Conservation (phyloP, 1,284 basidiomycete species). For the Chondrostereum purpureum region DNA sequence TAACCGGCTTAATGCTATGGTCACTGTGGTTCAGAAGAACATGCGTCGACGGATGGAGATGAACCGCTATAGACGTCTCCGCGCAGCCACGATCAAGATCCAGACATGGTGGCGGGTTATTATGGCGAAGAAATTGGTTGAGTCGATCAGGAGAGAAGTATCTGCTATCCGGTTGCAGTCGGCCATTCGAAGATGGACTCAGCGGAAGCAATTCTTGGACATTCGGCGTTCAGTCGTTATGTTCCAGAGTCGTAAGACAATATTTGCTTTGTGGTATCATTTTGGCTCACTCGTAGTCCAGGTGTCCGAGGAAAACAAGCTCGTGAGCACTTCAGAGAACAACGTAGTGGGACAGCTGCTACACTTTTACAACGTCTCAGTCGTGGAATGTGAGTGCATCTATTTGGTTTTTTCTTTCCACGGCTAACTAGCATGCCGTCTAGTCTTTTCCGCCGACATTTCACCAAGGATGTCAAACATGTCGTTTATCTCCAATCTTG, state of each 20-base stretch:
- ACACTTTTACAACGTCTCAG: constrained; percentile 78
- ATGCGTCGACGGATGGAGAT: constrained; percentile 82
- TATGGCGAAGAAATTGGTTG: constrained; percentile 68
- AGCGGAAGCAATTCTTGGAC: constrained; percentile 66
- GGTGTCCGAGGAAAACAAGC: constrained; percentile 79
- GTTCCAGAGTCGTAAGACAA: constrained; percentile 86
- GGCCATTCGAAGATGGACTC: constrained; percentile 65
- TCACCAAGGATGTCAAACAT: constrained; percentile 60
- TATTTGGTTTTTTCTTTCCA: neutral
- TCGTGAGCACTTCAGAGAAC: constrained; percentile 58
- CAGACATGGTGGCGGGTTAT: constrained; percentile 94
- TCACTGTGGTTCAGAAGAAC: constrained; percentile 97
- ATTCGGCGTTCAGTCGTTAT: constrained; percentile 60
- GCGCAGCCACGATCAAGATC: constrained; percentile 73
- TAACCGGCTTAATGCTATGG: constrained; percentile 82
- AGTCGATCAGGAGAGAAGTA: constrained; percentile 65
- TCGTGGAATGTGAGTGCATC: constrained; percentile 74
- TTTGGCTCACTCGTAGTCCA: constrained; percentile 23
- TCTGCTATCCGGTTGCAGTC: constrained; percentile 79
- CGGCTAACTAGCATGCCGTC: constrained; percentile 11
- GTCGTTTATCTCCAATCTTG: constrained; percentile 90
- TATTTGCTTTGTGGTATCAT: constrained; percentile 22
- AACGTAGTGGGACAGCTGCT: constrained; percentile 63
- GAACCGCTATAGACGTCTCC: constrained; percentile 73
- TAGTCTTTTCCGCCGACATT: constrained; percentile 65